Percentiles rank a stretch among this genome's conserved stretches.
These are phyloP conservation scores for Cryptosporidium viatorum DNA, from an alignment of 169 alveolate species.

Conservation along the genomic window DNA sequence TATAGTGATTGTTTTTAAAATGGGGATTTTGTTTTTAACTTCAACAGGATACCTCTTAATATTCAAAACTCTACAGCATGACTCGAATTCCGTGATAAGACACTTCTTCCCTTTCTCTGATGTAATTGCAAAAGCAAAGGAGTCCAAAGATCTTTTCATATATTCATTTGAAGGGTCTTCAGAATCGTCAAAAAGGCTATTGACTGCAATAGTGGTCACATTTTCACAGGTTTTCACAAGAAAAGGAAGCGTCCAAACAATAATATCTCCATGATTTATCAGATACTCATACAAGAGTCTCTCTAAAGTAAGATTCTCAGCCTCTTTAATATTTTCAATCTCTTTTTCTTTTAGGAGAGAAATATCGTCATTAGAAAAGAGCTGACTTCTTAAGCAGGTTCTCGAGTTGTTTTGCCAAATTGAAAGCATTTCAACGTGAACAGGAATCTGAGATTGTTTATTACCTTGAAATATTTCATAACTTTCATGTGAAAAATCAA, in stretches of 20 bases:
- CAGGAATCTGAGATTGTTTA: slow-evolving; percentile 24
- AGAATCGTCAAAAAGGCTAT: not conserved
- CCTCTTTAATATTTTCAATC: not conserved
- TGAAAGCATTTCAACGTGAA: slow-evolving; percentile 57
- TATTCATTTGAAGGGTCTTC: slow-evolving; percentile 14
- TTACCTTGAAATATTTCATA: not conserved
- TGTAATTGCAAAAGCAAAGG: slow-evolving; percentile 16
- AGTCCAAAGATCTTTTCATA: slow-evolving; percentile 13
- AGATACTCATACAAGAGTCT: slow-evolving; percentile 18
- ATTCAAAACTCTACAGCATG: slow-evolving; percentile 18
- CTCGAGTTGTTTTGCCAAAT: slow-evolving; percentile 25
- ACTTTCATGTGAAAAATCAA: not conserved
- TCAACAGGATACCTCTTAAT: slow-evolving; percentile 8
- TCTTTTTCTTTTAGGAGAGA: slow-evolving; percentile 22
- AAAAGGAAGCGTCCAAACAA: slow-evolving; percentile 61
- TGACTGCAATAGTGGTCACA: not conserved
- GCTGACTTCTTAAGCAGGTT: slow-evolving; percentile 24
- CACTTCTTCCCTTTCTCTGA: slow-evolving; percentile 1
- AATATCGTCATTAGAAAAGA: slow-evolving; percentile 24
- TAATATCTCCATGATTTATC: slow-evolving; percentile 36
- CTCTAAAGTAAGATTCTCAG: slow-evolving; percentile 19
- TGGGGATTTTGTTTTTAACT: slow-evolving; percentile 7
- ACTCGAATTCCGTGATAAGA: slow-evolving; percentile 5
- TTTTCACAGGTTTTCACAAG: not conserved
- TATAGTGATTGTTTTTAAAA: slow-evolving; percentile 25